Evolutionary conservation across 2,329 filamentous ascomycete genomes (phyloP).

Genomic region (Pyrenochaeta sp.): DNA sequence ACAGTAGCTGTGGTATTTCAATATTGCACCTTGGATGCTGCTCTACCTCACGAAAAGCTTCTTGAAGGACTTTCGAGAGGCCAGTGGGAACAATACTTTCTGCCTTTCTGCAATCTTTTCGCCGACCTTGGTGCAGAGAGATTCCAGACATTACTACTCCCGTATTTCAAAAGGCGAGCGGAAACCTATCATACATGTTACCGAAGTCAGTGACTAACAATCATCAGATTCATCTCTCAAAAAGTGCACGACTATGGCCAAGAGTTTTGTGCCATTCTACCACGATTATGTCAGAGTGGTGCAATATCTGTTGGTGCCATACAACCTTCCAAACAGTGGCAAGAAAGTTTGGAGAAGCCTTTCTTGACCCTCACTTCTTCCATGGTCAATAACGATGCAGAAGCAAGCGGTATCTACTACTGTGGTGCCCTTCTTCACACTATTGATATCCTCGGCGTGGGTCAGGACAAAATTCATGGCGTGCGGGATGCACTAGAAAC

Average conservation of each 20-base stretch:
- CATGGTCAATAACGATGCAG: slow-evolving; percentile 11
- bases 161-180: slow-evolving; percentile 76
- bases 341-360: slow-evolving; percentile 65
- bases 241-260: slow-evolving; percentile 42
- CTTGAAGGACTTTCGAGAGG: slow-evolving; percentile 72
- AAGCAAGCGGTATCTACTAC: slow-evolving; percentile 20
- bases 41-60: slow-evolving; percentile 73
- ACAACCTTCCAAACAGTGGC: slow-evolving; percentile 38
- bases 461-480: slow-evolving; percentile 23
- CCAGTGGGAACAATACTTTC: slow-evolving; percentile 74
- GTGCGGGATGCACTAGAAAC: slow-evolving; percentile 31
- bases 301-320: slow-evolving; percentile 25
- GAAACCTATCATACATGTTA: background rate
- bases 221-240: slow-evolving; percentile 70
- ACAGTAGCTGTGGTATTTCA: slow-evolving; percentile 72
- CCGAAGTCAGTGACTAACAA: slow-evolving; percentile 27
- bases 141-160: slow-evolving; percentile 80
- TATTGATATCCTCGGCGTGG: slow-evolving; percentile 27
- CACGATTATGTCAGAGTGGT: slow-evolving; percentile 33
- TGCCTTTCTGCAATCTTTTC: slow-evolving; percentile 84
- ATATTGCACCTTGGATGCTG: slow-evolving; percentile 77
- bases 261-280: slow-evolving; percentile 41
- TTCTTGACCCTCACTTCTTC: slow-evolving; percentile 63
- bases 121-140: slow-evolving; percentile 75
- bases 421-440: slow-evolving; percentile 43